Evolutionary conservation across 305 asterid species (phyloP).

Genomic region (Plantago rigida): DNA sequence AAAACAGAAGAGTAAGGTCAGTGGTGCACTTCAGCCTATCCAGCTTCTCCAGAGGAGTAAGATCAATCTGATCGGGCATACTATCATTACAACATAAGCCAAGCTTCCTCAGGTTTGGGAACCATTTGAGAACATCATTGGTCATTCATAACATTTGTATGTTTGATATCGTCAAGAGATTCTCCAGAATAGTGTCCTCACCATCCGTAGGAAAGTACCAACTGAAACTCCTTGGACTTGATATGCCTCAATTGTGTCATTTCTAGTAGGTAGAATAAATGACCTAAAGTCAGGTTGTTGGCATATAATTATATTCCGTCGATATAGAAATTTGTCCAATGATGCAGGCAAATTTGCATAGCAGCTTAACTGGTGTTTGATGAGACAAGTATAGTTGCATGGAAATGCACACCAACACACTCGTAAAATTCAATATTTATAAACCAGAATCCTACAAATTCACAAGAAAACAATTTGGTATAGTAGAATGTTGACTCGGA

Average conservation of each 20-base stretch:
- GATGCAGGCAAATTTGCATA: constrained; percentile 18
- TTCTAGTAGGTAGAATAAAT: too few species aligned
- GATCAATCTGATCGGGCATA: neutral
- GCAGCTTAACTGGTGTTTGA: too few species aligned
- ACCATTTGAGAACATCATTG: neutral
- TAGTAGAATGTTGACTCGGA: too few species aligned
- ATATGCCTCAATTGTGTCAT: too few species aligned
- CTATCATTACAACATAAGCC: neutral
- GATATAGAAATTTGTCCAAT: constrained; percentile 15
- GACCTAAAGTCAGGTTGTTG: too few species aligned
- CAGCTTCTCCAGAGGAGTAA: neutral
- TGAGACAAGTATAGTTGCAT: too few species aligned
- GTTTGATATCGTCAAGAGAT: neutral
- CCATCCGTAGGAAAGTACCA: too few species aligned
- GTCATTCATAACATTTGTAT: neutral
- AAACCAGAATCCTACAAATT: too few species aligned
- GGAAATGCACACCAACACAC: too few species aligned
- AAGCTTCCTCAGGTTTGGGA: neutral
- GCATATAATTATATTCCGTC: constrained; percentile 6
- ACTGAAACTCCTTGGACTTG: too few species aligned
- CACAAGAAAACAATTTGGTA: too few species aligned
- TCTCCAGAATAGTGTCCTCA: neutral
- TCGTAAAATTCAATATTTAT: too few species aligned
- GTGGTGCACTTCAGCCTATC: neutral
- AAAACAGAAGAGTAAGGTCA: neutral